Evolutionary conservation across 495 filamentous ascomycete genomes (phyloP).

Genomic region (Trichoderma virens): DNA sequence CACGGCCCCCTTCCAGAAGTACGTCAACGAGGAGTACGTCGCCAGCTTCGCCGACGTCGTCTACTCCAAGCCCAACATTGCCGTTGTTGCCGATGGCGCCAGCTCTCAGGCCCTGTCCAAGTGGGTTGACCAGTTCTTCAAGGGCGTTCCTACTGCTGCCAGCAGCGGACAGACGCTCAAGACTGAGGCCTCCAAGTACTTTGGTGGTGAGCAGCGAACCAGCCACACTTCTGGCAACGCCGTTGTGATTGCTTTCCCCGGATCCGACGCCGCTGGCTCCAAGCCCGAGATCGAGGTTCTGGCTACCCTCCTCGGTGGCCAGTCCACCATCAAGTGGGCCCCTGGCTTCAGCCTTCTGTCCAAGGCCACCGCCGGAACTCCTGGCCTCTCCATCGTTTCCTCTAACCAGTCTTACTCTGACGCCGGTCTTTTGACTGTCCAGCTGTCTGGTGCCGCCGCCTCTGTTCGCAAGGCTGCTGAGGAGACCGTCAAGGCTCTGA

Average conservation of each 20-base stretch:
- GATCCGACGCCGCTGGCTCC: slow-evolving; percentile 68
- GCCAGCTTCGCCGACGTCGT: slow-evolving; percentile 63
- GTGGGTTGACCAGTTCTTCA: slow-evolving; percentile 92
- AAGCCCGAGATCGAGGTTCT: slow-evolving; percentile 89
- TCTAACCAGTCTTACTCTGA: slow-evolving; percentile 85
- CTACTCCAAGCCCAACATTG: slow-evolving; percentile 83
- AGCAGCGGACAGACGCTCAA: slow-evolving; percentile 30
- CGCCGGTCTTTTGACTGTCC: slow-evolving; percentile 78
- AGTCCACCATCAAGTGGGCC: slow-evolving; percentile 91
- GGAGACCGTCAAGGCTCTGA: slow-evolving; percentile 69
- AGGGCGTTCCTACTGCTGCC: slow-evolving; percentile 35
- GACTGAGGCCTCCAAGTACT: slow-evolving; percentile 64
- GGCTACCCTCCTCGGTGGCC: slow-evolving; percentile 79
- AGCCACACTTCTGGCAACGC: slow-evolving; percentile 63
- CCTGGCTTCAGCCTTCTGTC: slow-evolving; percentile 83
- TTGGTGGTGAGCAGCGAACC: slow-evolving; percentile 89
- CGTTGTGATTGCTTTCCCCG: slow-evolving; percentile 85
- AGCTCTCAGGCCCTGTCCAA: slow-evolving; percentile 67
- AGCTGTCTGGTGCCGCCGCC: slow-evolving; percentile 62
- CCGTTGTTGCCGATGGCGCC: slow-evolving; percentile 82
- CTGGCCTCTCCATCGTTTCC: slow-evolving; percentile 59
- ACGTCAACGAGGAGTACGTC: slow-evolving; percentile 65
- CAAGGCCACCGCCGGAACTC: slow-evolving; percentile 60
- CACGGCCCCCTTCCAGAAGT: slow-evolving; percentile 61
- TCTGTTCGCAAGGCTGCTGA: slow-evolving; percentile 52